A percentile compares a stretch with the other conserved stretches of the same genome.
phyloP scores from a whole-genome alignment of 441 rosid genomes.

The Populus tomentosa region DNA sequence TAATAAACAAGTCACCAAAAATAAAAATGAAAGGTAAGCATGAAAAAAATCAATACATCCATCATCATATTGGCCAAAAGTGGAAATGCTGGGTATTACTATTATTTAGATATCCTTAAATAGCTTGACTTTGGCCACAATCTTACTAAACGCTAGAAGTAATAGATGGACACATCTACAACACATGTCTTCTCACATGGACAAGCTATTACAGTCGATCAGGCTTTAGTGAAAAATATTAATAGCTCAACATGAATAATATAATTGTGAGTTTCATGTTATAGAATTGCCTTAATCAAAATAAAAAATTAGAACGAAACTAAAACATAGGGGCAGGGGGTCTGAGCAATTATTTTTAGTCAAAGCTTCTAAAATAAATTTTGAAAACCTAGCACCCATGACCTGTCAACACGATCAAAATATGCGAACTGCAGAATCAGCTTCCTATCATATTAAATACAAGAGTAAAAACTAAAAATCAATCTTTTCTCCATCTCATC shows the following conservation, averaged over 20 bases:
- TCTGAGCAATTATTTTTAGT: too few relatives aligned
- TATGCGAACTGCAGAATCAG: background rate
- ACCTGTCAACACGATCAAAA: background rate
- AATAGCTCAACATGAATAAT: background rate
- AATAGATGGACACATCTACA: background rate
- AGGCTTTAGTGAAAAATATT: background rate
- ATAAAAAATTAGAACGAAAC: background rate
- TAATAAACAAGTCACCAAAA: background rate
- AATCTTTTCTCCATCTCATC: background rate
- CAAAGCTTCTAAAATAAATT: background rate
- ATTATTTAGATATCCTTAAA: background rate
- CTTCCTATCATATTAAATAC: background rate
- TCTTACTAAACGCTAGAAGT: background rate
- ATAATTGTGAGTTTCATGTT: background rate
- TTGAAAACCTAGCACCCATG: background rate
- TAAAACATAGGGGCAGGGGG: background rate
- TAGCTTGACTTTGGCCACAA: background rate
- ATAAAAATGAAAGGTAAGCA: background rate
- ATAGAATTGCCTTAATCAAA: background rate
- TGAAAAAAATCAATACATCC: background rate
- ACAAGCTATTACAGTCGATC: background rate
- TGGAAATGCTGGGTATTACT: background rate
- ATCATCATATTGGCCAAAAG: background rate
- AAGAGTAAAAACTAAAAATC: background rate
- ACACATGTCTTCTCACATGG: background rate